These are phyloP conservation scores for Hypoxylon sp. DNA, from an alignment of 2,329 filamentous ascomycete species.

Conservation along the genomic window DNA sequence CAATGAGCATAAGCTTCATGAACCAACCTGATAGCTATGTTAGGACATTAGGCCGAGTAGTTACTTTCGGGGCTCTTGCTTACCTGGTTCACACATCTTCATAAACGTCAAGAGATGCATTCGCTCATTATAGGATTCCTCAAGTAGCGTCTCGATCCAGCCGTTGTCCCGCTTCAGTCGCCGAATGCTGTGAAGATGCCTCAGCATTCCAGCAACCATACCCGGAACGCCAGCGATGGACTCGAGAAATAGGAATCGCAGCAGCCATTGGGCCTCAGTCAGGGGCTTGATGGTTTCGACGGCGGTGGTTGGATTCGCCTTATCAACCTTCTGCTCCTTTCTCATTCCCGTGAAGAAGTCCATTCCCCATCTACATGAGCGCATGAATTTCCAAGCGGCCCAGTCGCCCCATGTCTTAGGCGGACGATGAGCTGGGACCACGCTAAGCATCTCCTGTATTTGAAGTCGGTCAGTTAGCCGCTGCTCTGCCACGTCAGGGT, in stretches of 20 bases:
- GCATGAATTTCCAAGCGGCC: conserved; percentile 81
- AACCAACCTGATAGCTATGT: conserved; percentile 73
- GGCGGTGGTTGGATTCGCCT: conserved; percentile 67
- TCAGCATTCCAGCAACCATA: conserved; percentile 95
- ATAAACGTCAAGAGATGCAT: conserved; percentile 96
- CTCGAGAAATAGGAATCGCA: conserved; percentile 92
- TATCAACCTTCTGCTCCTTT: conserved; percentile 77
- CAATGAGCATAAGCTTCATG: conserved; percentile 92
- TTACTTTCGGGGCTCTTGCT: background rate
- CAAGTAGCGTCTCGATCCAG: conserved; percentile 93
- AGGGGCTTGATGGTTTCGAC: conserved; percentile 69
- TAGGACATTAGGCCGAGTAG: conserved; percentile 19
- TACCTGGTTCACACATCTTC: conserved; percentile 84
- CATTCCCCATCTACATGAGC: conserved; percentile 81
- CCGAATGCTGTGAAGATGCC: conserved; percentile 86
- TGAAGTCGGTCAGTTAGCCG: conserved; percentile 17
- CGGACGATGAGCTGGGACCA: conserved; percentile 81
- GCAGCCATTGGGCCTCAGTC: conserved; percentile 89
- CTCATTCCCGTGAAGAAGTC: conserved; percentile 81
- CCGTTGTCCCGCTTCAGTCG: conserved; percentile 93
- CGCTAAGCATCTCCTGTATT: conserved; percentile 74
- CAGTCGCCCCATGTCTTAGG: conserved; percentile 81
- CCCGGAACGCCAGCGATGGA: conserved; percentile 94
- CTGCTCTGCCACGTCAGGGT: background rate
- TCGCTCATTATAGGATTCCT: conserved; percentile 91